Evolutionary conservation across 176 grass and related monocot genomes (phyloP).

Genomic region (Zea mays): Zm-B73-REFERENCE-NAM-5.0 NC_050101.1:163330001-163330500

Average conservation of each 20-base stretch:
- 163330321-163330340: constrained; percentile 52
- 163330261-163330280: constrained; percentile 75
- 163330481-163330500: neutral
- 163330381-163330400: constrained; percentile 40
- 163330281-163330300: constrained; percentile 68
- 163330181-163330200: too few relatives aligned
- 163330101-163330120: constrained; percentile 52
- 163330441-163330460: neutral
- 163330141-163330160: constrained; percentile 71
- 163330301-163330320: constrained; percentile 63
- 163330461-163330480: neutral
- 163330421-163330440: too few relatives aligned
- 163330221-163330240: too few relatives aligned
- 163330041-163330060: constrained; percentile 71
- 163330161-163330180: constrained; percentile 9
- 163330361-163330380: constrained; percentile 70
- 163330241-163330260: too few relatives aligned
- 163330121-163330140: constrained; percentile 44
- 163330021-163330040: constrained; percentile 62
- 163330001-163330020: neutral
- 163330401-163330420: neutral
- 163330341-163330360: constrained; percentile 76
- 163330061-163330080: constrained; percentile 88
- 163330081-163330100: constrained; percentile 69
- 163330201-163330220: too few relatives aligned